Conservation (phyloP, 495 filamentous ascomycete genomes). For the Clavariopsis aquatica region DNA sequence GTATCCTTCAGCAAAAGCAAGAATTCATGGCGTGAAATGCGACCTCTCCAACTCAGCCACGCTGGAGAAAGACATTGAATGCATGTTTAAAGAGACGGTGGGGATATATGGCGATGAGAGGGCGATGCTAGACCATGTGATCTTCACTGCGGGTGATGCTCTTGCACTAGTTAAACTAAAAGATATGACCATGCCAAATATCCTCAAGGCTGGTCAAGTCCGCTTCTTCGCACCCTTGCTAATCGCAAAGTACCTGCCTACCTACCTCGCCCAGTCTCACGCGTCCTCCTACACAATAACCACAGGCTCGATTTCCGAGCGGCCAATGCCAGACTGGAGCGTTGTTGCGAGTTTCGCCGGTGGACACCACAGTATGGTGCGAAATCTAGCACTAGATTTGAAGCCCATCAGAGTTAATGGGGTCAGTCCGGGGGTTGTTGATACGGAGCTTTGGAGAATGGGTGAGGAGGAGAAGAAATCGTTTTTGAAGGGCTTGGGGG, state of each 20-base stretch:
- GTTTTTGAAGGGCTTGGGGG: slow-evolving; percentile 34
- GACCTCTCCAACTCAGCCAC: slow-evolving; percentile 38
- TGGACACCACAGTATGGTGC: slow-evolving; percentile 39
- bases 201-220: slow-evolving; percentile 40
- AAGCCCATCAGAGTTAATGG: slow-evolving; percentile 44
- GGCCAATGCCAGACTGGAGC: slow-evolving; percentile 35
- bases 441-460: slow-evolving; percentile 43
- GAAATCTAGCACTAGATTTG: slow-evolving; percentile 42
- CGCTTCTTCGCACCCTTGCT: slow-evolving; percentile 44
- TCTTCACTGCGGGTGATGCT: slow-evolving; percentile 45
- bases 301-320: slow-evolving; percentile 39
- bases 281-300: slow-evolving; percentile 40
- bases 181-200: slow-evolving; percentile 21
- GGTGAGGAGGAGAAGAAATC: slow-evolving; percentile 20
- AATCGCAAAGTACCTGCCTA: slow-evolving; percentile 36
- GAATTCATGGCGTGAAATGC: slow-evolving; percentile 35
- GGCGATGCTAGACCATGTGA: slow-evolving; percentile 44
- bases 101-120: slow-evolving; percentile 15
- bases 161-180: slow-evolving; percentile 29
- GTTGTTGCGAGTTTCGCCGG: slow-evolving; percentile 35
- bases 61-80: slow-evolving; percentile 38
- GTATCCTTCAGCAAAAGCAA: slow-evolving; percentile 37
- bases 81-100: slow-evolving; percentile 37
- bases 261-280: slow-evolving; percentile 30
- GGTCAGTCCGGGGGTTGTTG: slow-evolving; percentile 42